Percentiles rank a stretch among this genome's conserved stretches.
Evolutionary conservation across 1,284 basidiomycete species (phyloP).

Genomic region (Pholiota adiposa): DNA sequence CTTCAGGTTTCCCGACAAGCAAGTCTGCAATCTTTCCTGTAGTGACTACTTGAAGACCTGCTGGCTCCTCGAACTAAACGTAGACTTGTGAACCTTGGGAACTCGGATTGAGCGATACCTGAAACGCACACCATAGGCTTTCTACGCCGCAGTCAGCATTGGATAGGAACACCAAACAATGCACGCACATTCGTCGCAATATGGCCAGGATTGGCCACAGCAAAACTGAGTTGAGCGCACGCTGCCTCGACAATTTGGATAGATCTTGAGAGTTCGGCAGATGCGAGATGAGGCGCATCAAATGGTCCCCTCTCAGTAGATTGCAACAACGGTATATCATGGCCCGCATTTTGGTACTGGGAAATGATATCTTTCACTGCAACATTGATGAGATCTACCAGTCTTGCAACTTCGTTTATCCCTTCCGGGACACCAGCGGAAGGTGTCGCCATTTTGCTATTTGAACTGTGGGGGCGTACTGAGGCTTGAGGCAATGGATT

Average conservation of each 20-base stretch:
- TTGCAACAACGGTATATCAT: conserved; percentile 29
- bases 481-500: background rate
- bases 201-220: conserved; percentile 33
- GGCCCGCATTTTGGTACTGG: conserved; percentile 12
- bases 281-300: conserved; percentile 25
- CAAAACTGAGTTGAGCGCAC: conserved; percentile 34
- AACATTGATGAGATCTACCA: conserved; percentile 7
- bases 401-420: conserved; percentile 4
- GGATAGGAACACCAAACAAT: background rate
- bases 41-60: conserved; percentile 10
- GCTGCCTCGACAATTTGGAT: conserved; percentile 35
- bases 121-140: conserved; percentile 9
- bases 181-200: conserved; percentile 34
- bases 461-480: too few species aligned
- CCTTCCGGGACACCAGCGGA: background rate
- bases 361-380: conserved; percentile 12
- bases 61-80: conserved; percentile 20
- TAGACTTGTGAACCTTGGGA: too few species aligned
- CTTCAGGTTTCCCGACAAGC: conserved; percentile 27
- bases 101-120: background rate
- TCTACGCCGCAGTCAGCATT: background rate
- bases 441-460: background rate
- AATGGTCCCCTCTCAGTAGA: conserved; percentile 30
- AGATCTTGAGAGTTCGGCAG: conserved; percentile 26
- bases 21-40: conserved; percentile 26